Conservation (phyloP, 2,329 filamentous ascomycete genomes). For the Penicillium oxalicum region DNA sequence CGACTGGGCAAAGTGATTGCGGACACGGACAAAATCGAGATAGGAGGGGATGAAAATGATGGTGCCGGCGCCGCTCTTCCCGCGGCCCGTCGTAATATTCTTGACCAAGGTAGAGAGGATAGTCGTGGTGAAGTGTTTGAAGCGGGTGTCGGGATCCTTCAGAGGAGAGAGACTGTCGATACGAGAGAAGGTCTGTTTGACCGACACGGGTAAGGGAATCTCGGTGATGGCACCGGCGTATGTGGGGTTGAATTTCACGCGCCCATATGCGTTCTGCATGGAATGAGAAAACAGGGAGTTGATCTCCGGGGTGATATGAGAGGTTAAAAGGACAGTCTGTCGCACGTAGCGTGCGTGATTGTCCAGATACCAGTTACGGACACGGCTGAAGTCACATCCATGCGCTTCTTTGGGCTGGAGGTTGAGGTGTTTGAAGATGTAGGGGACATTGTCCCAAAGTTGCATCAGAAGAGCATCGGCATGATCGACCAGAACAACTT, state of each 20-base stretch:
- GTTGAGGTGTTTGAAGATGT: slow-evolving; percentile 87
- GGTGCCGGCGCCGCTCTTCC: slow-evolving; percentile 57
- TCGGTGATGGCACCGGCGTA: slow-evolving; percentile 69
- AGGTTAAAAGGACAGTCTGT: slow-evolving; percentile 75
- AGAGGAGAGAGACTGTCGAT: slow-evolving; percentile 67
- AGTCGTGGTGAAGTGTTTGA: slow-evolving; percentile 81
- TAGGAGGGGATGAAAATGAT: slow-evolving; percentile 89
- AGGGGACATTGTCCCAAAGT: slow-evolving; percentile 94
- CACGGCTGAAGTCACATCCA: slow-evolving; percentile 87
- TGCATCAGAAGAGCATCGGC: slow-evolving; percentile 93
- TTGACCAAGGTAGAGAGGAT: slow-evolving; percentile 70
- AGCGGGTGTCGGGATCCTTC: slow-evolving; percentile 78
- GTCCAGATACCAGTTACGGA: slow-evolving; percentile 90
- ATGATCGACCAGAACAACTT: slow-evolving; percentile 84
- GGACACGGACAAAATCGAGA: slow-evolving; percentile 86
- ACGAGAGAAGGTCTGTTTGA: slow-evolving; percentile 83
- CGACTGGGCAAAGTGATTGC: slow-evolving; percentile 82
- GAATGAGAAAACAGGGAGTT: slow-evolving; percentile 69
- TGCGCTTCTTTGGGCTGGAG: slow-evolving; percentile 82
- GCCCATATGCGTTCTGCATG: slow-evolving; percentile 76
- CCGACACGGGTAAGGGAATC: slow-evolving; percentile 56
- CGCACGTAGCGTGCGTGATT: slow-evolving; percentile 72
- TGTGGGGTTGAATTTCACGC: slow-evolving; percentile 63
- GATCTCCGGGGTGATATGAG: slow-evolving; percentile 83
- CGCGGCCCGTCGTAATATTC: slow-evolving; percentile 38